Evolutionary conservation across 2,329 filamentous ascomycete genomes (phyloP), one percentile per base, ranked within the genome.

Genomic region (Xylariaceae sp.): DNA sequence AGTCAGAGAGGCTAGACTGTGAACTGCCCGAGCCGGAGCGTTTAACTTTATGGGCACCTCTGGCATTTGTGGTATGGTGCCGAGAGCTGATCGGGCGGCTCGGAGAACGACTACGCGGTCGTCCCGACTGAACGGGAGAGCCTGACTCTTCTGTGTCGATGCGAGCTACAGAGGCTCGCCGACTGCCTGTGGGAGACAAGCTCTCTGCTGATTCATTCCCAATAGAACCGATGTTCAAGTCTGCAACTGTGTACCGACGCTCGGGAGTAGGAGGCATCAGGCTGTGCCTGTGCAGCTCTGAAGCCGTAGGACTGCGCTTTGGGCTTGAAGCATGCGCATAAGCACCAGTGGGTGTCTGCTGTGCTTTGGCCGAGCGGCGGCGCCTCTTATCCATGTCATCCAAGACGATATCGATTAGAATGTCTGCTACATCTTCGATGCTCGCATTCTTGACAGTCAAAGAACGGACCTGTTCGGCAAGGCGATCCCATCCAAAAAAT

Each of bases 331-430:
- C 68, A 60, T 78, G 68, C 62, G 75, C 76, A 80, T 86, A 89
- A 1, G 86, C 81, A 11, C 83, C 78, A 1, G 87, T 86, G 3
- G 91, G 89, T 0, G 90, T 95, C 11, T 85, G 78, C 55, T 94
- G 89, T 10, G 84, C 79, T 71, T 95, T 97, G 39, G 90, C 90
- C 1, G 91, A 95, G 44, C 94, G 83, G 53, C 90, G 83, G 19
- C 92, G 83, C 56, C 94, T 81, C 72, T 89, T 94, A 68, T 97
- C 92, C 78, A 95, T 94, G 64, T 99, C 94, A 65, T 99, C 94
- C 53, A 99, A 73, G 22, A 99, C 91, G 59, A 99, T 95, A 60
- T 95, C 87, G 56, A 94, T 89, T 42, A 97, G 75, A 36, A 99
- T 80, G 65, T 97, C 94, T 15, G 86, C 86, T 3, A 90, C 90